Percentiles rank a stretch among this genome's conserved stretches.
phyloP scores from a whole-genome alignment of 2,329 filamentous ascomycete genomes.

The Arachnopeziza araneosa region DNA sequence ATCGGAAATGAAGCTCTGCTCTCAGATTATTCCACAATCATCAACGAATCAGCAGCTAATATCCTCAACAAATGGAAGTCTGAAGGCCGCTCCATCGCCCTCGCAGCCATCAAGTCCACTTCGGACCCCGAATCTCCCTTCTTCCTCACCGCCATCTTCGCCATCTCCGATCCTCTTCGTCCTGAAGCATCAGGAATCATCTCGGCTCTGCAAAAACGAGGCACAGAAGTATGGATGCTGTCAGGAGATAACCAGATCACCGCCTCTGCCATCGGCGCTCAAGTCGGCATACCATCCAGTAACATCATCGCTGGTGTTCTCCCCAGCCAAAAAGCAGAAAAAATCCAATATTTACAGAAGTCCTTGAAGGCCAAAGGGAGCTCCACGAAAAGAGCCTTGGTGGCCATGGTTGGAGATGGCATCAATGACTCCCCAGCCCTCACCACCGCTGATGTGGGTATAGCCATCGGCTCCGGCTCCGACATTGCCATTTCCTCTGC shows the following conservation, averaged over 20 bases:
- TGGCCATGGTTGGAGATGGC: slow-evolving; percentile 83
- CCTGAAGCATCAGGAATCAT: slow-evolving; percentile 64
- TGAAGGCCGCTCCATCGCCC: slow-evolving; percentile 58
- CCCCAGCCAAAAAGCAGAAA: slow-evolving; percentile 73
- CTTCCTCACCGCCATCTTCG: slow-evolving; percentile 49
- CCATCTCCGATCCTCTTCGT: slow-evolving; percentile 76
- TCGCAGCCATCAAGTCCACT: slow-evolving; percentile 43
- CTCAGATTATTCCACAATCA: slow-evolving; percentile 39
- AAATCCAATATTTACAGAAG: slow-evolving; percentile 57
- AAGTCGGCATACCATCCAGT: slow-evolving; percentile 64
- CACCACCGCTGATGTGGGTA: slow-evolving; percentile 73
- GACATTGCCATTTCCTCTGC: slow-evolving; percentile 80
- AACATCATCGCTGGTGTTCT: slow-evolving; percentile 86
- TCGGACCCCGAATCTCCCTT: slow-evolving; percentile 30
- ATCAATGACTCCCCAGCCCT: slow-evolving; percentile 83
- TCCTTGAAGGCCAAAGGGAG: slow-evolving; percentile 16
- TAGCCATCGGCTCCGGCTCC: slow-evolving; percentile 73
- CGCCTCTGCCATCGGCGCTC: slow-evolving; percentile 69
- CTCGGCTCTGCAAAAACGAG: slow-evolving; percentile 54
- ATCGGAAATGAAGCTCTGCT: slow-evolving; percentile 73
- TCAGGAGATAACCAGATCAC: slow-evolving; percentile 89
- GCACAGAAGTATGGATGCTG: slow-evolving; percentile 82
- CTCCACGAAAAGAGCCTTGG: slow-evolving; percentile 42
- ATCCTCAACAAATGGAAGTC: slow-evolving; percentile 52
- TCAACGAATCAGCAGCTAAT: slow-evolving; percentile 33